Percentiles rank a stretch among this genome's conserved stretches.
These are phyloP conservation scores for Straminergon stramineum DNA, from an alignment of 225 moss, liverwort and hornwort species.

Conservation along the genomic window DNA sequence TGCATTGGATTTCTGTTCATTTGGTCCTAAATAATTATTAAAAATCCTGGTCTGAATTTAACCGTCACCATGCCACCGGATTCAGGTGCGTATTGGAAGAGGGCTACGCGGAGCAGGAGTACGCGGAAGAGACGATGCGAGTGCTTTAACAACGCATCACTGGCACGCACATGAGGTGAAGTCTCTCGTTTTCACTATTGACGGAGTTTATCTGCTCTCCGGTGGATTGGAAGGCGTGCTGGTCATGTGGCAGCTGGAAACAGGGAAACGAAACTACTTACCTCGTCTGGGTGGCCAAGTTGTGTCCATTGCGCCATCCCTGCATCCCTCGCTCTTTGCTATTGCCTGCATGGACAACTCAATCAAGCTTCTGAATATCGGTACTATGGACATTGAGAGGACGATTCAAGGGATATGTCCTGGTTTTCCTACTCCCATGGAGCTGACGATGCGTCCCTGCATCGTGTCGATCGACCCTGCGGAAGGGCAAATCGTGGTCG, in stretches of 20 bases:
- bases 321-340: slow-evolving; percentile 62
- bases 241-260: slow-evolving; percentile 87
- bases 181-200: slow-evolving; percentile 62
- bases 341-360: slow-evolving; percentile 81
- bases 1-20: too few relatives aligned
- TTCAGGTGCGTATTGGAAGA: not conserved
- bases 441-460: slow-evolving; percentile 18
- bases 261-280: slow-evolving; percentile 64
- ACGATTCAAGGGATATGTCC: slow-evolving; percentile 68
- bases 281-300: slow-evolving; percentile 77
- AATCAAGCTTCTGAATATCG: slow-evolving; percentile 70
- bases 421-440: slow-evolving; percentile 16
- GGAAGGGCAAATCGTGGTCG: slow-evolving; percentile 63
- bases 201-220: slow-evolving; percentile 80
- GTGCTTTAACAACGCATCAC: slow-evolving; percentile 61
- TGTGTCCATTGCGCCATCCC: slow-evolving; percentile 42
- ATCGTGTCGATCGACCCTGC: slow-evolving; percentile 47
- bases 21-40: not conserved
- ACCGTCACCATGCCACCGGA: not conserved
- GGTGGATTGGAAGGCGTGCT: slow-evolving; percentile 84
- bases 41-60: too few relatives aligned
- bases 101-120: slow-evolving; percentile 23
- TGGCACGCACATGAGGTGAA: slow-evolving; percentile 82
- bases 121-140: slow-evolving; percentile 62
- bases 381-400: slow-evolving; percentile 53